These are phyloP conservation scores for Cinnamomum chago DNA, from an alignment of 164 flowering plant genomes.

Conservation along the genomic window DNA sequence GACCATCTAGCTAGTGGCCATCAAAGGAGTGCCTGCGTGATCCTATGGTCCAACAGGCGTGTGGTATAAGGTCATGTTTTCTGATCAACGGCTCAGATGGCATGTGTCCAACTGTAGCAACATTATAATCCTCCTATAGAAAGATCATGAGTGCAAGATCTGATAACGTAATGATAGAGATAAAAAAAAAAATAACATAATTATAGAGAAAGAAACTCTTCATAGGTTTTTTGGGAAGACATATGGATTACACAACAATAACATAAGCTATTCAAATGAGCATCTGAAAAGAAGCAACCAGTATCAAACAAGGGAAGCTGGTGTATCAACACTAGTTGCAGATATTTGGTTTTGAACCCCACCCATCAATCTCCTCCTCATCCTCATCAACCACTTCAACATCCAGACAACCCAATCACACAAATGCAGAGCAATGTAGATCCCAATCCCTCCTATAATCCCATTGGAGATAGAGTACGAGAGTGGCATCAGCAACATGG, in stretches of 20 bases:
- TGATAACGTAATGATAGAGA: too few species aligned
- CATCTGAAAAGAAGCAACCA: not conserved
- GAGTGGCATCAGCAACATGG: conserved; percentile 77
- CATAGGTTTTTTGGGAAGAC: not conserved
- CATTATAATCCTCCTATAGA: conserved; percentile 27
- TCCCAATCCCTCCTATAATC: conserved; percentile 72
- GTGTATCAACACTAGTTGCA: conserved; percentile 30
- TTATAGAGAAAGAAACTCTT: not conserved
- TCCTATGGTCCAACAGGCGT: conserved; percentile 60
- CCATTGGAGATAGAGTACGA: conserved; percentile 82
- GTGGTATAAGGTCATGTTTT: conserved; percentile 47
- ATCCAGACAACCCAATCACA: conserved; percentile 35
- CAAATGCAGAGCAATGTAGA: conserved; percentile 50
- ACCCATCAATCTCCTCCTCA: conserved; percentile 30
- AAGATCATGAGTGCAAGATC: conserved; percentile 33
- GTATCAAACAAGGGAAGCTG: conserved; percentile 11
- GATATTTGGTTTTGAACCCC: conserved; percentile 65
- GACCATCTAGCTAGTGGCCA: conserved; percentile 71
- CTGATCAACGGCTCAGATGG: conserved; percentile 15
- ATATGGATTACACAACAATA: too few species aligned
- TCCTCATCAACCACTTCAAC: conserved; percentile 36
- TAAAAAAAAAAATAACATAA: too few species aligned
- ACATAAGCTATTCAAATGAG: not conserved
- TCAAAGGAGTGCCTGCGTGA: conserved; percentile 60
- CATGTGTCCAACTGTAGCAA: conserved; percentile 20